Percentiles rank a stretch among this genome's conserved stretches.
Conservation (phyloP, 208 protist genomes). For the Eutreptiella sp. region DNA sequence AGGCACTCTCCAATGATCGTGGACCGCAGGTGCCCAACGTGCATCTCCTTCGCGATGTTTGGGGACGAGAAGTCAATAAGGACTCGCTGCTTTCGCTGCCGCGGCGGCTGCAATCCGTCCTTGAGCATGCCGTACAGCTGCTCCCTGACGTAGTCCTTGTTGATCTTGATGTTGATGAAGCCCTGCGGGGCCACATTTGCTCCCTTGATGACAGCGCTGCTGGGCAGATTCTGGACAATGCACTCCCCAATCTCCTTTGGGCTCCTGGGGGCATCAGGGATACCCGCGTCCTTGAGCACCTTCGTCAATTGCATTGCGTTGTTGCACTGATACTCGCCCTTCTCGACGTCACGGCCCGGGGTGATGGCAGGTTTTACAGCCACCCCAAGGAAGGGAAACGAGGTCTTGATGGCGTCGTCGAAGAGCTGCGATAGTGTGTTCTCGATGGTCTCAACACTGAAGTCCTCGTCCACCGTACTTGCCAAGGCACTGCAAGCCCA, state of each 20-base stretch:
- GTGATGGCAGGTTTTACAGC: slow-evolving; percentile 64
- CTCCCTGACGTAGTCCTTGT: slow-evolving; percentile 49
- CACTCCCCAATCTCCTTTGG: slow-evolving; percentile 71
- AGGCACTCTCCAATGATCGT: slow-evolving; percentile 96
- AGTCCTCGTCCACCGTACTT: too few species aligned
- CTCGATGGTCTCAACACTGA: too few species aligned
- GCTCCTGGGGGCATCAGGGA: slow-evolving; percentile 66
- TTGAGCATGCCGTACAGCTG: slow-evolving; percentile 50
- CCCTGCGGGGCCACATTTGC: slow-evolving; percentile 76
- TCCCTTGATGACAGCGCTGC: slow-evolving; percentile 67
- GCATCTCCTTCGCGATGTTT: slow-evolving; percentile 98
- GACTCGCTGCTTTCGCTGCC: slow-evolving; percentile 54
- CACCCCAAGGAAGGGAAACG: slow-evolving; percentile 58
- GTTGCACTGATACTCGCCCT: slow-evolving; percentile 89
- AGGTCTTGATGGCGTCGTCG: slow-evolving; percentile 53
- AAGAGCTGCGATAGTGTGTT: slow-evolving; percentile 67
- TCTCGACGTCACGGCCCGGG: slow-evolving; percentile 61
- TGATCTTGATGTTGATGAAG: slow-evolving; percentile 84
- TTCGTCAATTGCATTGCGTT: slow-evolving; percentile 84
- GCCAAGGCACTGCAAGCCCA: too few species aligned
- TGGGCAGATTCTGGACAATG: slow-evolving; percentile 60
- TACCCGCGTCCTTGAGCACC: slow-evolving; percentile 58
- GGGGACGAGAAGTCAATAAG: slow-evolving; percentile 95
- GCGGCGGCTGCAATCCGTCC: slow-evolving; percentile 57
- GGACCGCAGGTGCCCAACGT: slow-evolving; percentile 95